Base-by-base conservation (phyloP, 2,329 filamentous ascomycete genomes). In the Sporothrix mexicana region DNA sequence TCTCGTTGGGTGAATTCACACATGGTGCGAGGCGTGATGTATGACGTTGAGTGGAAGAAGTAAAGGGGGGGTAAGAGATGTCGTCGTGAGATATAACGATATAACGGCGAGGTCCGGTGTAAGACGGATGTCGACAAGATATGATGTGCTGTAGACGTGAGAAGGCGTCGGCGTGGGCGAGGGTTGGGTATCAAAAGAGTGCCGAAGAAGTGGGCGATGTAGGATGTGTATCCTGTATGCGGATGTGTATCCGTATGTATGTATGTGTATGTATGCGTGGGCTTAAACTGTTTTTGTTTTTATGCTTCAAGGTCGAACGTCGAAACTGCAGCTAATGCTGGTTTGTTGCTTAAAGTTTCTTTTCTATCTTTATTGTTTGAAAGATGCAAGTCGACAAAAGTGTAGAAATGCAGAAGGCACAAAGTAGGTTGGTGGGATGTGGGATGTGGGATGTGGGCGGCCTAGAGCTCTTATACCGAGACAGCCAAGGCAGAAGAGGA, bases 1-100 rank as follows among this genome's bases (percentile, higher is more conserved):
- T 81, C 80, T 62, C 79, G 73, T 73, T 77, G 85, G 72, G 85
- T 86, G 77, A 85, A 86, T 79, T 86, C 85, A 80, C 84, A 86
- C 85, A 86, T 86, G 74, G 73, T 82, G 68, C 13, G 1, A 20
- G 13, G 13, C 12, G 43, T n/a, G 51, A 47, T 20, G 30, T 53
- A n/a, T 23, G n/a, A 23, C 4, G 25, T 51, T 51, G 47, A 2
- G 30, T 36, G 30, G 3, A 36, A 7, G 1, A 36, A 36, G 30
- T 2, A 1, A 36, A 36, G 30, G 13, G n/a, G 20, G 17, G 15
- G 49, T 10, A n/a, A 51, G n/a, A 51, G 15, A 53, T 45, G 36
- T 45, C 8, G 68, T 43, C 25, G 47, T 53, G 45, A 67, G 43
- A 36, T n/a, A 36, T 2, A 3, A 49, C 10, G 36, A 9, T 8